These are phyloP conservation scores for Pythium pyrilobum DNA, from an alignment of 352 stramenopile species.

Conservation along the genomic window DNA sequence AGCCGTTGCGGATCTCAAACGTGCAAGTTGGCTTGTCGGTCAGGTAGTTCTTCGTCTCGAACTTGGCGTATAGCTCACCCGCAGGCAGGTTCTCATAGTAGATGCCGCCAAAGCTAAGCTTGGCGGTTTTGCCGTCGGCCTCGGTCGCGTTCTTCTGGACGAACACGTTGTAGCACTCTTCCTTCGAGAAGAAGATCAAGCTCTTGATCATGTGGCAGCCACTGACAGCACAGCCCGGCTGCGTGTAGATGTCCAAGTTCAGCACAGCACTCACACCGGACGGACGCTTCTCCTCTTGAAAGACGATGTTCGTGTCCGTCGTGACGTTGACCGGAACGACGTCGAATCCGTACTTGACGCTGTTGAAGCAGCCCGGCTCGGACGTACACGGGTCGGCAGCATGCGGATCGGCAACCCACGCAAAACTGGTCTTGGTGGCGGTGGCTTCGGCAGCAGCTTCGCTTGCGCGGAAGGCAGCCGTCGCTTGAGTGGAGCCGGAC, in stretches of 20 bases:
- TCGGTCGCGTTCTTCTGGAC: constrained; percentile 28
- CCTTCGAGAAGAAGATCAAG: constrained; percentile 30
- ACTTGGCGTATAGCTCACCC: constrained; percentile 56
- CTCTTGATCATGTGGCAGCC: constrained; percentile 29
- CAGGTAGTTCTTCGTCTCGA: constrained; percentile 47
- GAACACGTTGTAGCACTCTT: constrained; percentile 50
- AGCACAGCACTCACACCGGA: constrained; percentile 35
- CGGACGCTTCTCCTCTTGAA: constrained; percentile 36
- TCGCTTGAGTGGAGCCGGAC: neutral
- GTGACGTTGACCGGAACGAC: constrained; percentile 39
- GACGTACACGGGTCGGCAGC: constrained; percentile 33
- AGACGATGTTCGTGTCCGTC: constrained; percentile 26
- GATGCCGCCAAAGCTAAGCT: constrained; percentile 47
- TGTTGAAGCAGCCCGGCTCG: constrained; percentile 34
- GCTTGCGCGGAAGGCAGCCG: constrained; percentile 2
- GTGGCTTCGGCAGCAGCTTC: neutral
- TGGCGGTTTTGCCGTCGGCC: constrained; percentile 27
- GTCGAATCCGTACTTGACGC: constrained; percentile 51
- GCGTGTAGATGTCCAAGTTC: constrained; percentile 38
- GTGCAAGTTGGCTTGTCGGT: constrained; percentile 39
- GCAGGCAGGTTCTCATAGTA: constrained; percentile 49
- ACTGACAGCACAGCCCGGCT: constrained; percentile 42
- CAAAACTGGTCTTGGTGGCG: constrained; percentile 19
- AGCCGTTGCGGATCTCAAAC: constrained; percentile 26
- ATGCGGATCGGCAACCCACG: constrained; percentile 38